Evolutionary conservation across 805 yeast genomes (phyloP).

Genomic region (Dipodascopsis uninucleata): DNA sequence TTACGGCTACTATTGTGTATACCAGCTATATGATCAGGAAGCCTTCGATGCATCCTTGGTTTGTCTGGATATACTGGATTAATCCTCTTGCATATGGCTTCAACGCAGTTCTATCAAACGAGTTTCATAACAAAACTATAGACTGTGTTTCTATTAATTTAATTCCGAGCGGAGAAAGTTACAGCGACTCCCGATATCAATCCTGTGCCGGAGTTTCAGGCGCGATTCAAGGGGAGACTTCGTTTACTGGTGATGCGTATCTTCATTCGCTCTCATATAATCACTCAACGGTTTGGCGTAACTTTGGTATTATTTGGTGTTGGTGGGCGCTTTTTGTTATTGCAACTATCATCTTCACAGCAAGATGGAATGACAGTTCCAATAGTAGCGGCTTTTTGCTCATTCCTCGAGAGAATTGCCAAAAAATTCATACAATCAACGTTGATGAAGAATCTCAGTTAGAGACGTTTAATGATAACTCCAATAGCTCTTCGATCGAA

Average conservation of each 20-base stretch:
- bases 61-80: conserved; percentile 57
- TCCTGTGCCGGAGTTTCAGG: conserved; percentile 56
- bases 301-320: conserved; percentile 61
- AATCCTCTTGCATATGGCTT: conserved; percentile 56
- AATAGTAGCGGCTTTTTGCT: no score
- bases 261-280: conserved; percentile 48
- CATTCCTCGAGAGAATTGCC: no score
- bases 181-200: conserved; percentile 39
- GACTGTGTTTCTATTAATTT: conserved; percentile 44
- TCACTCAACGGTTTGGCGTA: conserved; percentile 69
- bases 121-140: conserved; percentile 55
- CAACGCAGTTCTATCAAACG: conserved; percentile 62
- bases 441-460: conserved; percentile 20
- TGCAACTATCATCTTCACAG: no score
- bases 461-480: not conserved
- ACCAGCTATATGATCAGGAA: conserved; percentile 52
- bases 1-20: conserved; percentile 3
- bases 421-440: no score
- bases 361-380: no score
- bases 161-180: conserved; percentile 59
- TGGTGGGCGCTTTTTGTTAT: no score
- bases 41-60: conserved; percentile 63
- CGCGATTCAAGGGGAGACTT: conserved; percentile 48
- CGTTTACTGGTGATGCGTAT: conserved; percentile 52
- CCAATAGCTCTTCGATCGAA: conserved; percentile 3